Evolutionary conservation across 2,329 filamentous ascomycete species (phyloP).

Genomic region (Phoma sp.): DNA sequence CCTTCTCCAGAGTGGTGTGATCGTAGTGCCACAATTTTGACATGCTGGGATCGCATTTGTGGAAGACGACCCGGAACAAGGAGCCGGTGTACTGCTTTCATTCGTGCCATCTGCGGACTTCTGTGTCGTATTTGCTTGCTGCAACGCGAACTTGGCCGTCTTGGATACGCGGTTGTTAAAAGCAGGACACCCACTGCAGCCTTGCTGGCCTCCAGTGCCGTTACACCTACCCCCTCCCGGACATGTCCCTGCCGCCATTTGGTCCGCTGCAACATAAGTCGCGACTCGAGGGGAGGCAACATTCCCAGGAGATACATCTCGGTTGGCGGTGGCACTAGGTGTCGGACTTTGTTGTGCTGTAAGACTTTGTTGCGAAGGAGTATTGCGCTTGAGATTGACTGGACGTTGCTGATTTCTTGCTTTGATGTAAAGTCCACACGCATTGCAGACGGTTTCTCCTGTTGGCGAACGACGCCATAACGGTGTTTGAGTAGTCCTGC

Average conservation of each 20-base stretch:
- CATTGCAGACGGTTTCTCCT: constrained; percentile 96
- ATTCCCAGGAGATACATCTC: constrained; percentile 50
- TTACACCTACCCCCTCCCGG: constrained; percentile 95
- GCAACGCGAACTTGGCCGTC: constrained; percentile 73
- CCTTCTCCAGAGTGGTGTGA: constrained; percentile 93
- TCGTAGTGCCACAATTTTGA: constrained; percentile 95
- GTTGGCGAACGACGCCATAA: constrained; percentile 93
- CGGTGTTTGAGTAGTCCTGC: constrained; percentile 90
- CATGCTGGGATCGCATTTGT: constrained; percentile 81
- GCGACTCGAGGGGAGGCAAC: constrained; percentile 57
- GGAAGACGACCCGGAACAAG: constrained; percentile 26
- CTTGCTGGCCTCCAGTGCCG: constrained; percentile 92
- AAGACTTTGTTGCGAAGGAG: constrained; percentile 48
- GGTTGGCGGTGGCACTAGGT: constrained; percentile 46
- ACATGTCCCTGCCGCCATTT: constrained; percentile 82
- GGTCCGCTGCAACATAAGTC: constrained; percentile 80
- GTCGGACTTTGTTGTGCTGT: constrained; percentile 51
- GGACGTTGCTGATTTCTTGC: constrained; percentile 90
- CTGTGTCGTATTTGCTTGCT: constrained; percentile 47
- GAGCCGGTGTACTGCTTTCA: constrained; percentile 23
- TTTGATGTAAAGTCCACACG: constrained; percentile 93
- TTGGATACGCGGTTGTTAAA: constrained; percentile 98
- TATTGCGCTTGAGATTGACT: constrained; percentile 84
- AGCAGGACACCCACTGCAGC: constrained; percentile 93
- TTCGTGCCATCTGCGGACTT: constrained; percentile 22